Base-by-base conservation (phyloP, 1,284 basidiomycete genomes). In the Leccinum griseonigrum region DNA sequence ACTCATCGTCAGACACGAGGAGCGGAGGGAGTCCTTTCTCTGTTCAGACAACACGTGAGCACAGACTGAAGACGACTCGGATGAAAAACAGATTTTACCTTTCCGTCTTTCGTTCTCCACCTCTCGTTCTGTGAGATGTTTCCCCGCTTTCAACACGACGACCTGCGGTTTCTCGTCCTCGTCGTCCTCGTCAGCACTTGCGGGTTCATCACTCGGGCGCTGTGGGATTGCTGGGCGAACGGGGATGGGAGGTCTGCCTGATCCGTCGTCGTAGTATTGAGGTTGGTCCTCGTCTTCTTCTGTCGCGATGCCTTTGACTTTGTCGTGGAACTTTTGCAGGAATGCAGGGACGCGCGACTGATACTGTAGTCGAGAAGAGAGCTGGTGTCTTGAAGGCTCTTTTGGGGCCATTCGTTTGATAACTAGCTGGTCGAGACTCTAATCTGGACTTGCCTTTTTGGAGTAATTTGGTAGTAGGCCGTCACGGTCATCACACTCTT, bases 121-220 rank as follows among this genome's bases (percentile, higher is more conserved):
- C 69, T 95, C 90, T 57, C 83, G 76, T 63, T 83, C 86, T 3
- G 82, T 86, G 56, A 95, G 77, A 76, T 95, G 94, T 70, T 92
- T 94, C 31, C 93, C 93, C 68, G 90, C 85, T 70, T 84, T 91
- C 66, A 95, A 73, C 9, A 95, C 93, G 2, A 95, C 91, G 3
- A 95, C 85, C 72, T 92, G 90, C 8, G 93, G 93, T 66, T 83
- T 87, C 75, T 95, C 93, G 66, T 95, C 93, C 0, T 74, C 85
- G 18, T 82, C 83, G 57, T 93, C 90, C 60, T 93, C 93, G 63
- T 86, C 86, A 22, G 81, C 86, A 68, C 87, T 90, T 52, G 90
- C 90, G 50, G 85, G 86, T 66, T 93, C 85, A 63, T 87, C 85
- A 29, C 81, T 84, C 0, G 87, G 88, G 36, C 90, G 82, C 67